Base-by-base conservation (phyloP, 2,329 filamentous ascomycete species). In the Xenosphaeropsis pyriputrescens region DNA sequence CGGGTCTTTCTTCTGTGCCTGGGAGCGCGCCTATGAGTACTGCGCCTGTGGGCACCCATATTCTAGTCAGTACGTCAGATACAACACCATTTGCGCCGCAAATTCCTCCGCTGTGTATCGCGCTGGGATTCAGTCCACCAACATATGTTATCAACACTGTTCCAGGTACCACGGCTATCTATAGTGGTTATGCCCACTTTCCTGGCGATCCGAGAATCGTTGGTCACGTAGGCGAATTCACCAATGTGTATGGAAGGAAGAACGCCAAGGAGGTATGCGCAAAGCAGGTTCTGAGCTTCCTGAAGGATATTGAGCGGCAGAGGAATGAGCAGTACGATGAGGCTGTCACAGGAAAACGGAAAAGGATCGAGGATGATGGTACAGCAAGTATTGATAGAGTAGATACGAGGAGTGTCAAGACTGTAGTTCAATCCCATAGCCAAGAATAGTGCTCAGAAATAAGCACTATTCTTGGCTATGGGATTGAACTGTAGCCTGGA, bases 211-310 rank as follows among this genome's bases (percentile, higher is more conserved):
- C 33, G n/a, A 31, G 36, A 16, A 33, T 43, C 19, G 32, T 36
- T 6, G 39, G 41, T 5, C 18, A 9, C 13, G n/a, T 43, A 14
- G 41, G 41, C 12, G 39, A 58, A 37, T 58, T 62, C 4, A 39
- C 51, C 0, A 52, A 60, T 33, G 49, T 67, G 1, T 61, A 52
- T 39, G 63, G 64, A 4, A 61, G 59, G 53, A 67, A 63, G 50
- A 60, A 53, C 35, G 64, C 64, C 2, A 63, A 60, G 46, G 60
- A 65, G 40, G 58, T 59, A 44, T 62, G 62, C 47, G 61, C 62
- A 33, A 43, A 52, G 32, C 40, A 51, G 33, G 56, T 62, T 15
- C 36, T 63, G 34, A 46, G 41, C 22, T 48, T 62, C 30, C 43
- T 67, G 31, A 42, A 50, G 31, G 48, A 45, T 8, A 49, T 63